These are phyloP conservation scores for Choiromyces venosus DNA, from an alignment of 495 filamentous ascomycete species.

Conservation along the genomic window DNA sequence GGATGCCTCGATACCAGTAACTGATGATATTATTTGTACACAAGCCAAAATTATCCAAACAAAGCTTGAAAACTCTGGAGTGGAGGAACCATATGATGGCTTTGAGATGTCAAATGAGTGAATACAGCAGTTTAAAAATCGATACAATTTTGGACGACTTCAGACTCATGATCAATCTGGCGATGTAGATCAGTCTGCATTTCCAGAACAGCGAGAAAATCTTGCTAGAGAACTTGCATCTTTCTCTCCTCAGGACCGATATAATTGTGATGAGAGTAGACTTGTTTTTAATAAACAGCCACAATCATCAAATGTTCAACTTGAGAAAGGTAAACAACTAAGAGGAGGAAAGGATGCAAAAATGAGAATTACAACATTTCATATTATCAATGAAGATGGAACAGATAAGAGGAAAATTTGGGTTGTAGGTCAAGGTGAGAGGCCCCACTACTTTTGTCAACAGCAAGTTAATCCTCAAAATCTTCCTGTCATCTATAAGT, in stretches of 20 bases:
- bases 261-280: constrained; percentile 27
- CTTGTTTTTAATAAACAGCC: constrained; percentile 27
- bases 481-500: constrained; percentile 29
- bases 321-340: background rate
- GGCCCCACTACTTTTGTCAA: constrained; percentile 19
- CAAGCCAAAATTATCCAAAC: constrained; percentile 28
- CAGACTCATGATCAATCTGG: constrained; percentile 21
- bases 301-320: too few relatives aligned
- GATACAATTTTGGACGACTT: constrained; percentile 29
- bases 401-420: constrained; percentile 28
- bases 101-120: constrained; percentile 31
- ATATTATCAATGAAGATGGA: constrained; percentile 29
- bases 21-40: constrained; percentile 24
- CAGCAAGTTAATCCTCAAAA: constrained; percentile 31
- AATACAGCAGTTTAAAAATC: constrained; percentile 31
- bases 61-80: constrained; percentile 14
- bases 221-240: constrained; percentile 17
- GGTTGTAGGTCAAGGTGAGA: constrained; percentile 22
- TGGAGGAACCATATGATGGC: constrained; percentile 28
- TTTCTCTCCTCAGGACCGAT: constrained; percentile 21
- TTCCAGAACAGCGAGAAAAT: constrained; percentile 20
- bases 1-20: constrained; percentile 23
- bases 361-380: constrained; percentile 24
- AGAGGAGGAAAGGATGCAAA: constrained; percentile 1
- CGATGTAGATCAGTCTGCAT: constrained; percentile 7